Evolutionary conservation across 345 rosid genomes (phyloP).

Genomic region (Cardamine occulta): DNA sequence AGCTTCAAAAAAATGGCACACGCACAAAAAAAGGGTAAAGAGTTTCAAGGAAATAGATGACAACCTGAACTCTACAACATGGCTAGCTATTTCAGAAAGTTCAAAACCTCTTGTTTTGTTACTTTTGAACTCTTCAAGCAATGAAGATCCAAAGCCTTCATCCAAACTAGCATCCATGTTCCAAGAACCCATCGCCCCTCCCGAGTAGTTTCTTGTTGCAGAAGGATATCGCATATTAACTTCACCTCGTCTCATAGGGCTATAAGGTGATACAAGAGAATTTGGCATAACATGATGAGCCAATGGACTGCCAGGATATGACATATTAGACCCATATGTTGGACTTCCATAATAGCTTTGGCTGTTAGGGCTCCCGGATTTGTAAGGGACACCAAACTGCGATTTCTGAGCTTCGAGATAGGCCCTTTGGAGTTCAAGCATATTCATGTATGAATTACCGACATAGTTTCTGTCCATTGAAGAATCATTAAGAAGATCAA

Average conservation of each 20-base stretch:
- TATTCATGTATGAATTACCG: slow-evolving; percentile 61
- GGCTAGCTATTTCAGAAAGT: slow-evolving; percentile 71
- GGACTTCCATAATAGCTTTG: slow-evolving; percentile 65
- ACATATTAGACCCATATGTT: slow-evolving; percentile 58
- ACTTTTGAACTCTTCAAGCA: slow-evolving; percentile 77
- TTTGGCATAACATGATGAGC: slow-evolving; percentile 60
- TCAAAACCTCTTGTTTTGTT: slow-evolving; percentile 69
- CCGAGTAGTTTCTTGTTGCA: slow-evolving; percentile 57
- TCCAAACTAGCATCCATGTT: slow-evolving; percentile 57
- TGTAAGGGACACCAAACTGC: slow-evolving; percentile 58
- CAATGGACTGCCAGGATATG: slow-evolving; percentile 73
- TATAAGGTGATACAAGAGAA: slow-evolving; percentile 57
- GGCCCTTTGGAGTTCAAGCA: slow-evolving; percentile 67
- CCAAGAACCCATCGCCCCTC: slow-evolving; percentile 65
- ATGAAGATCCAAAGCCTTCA: slow-evolving; percentile 60
- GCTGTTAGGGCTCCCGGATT: slow-evolving; percentile 58
- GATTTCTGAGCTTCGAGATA: slow-evolving; percentile 73
- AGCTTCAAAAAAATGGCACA: neutral
- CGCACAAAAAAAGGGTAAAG: neutral
- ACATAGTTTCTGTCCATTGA: slow-evolving; percentile 55
- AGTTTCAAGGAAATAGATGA: neutral
- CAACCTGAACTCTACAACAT: slow-evolving; percentile 82
- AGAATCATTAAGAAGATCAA: slow-evolving; percentile 57
- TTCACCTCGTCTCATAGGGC: slow-evolving; percentile 63
- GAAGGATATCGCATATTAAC: slow-evolving; percentile 56